These are phyloP conservation scores for Orychophragmus violaceus DNA, from an alignment of 345 rosid species.

Conservation along the genomic window DNA sequence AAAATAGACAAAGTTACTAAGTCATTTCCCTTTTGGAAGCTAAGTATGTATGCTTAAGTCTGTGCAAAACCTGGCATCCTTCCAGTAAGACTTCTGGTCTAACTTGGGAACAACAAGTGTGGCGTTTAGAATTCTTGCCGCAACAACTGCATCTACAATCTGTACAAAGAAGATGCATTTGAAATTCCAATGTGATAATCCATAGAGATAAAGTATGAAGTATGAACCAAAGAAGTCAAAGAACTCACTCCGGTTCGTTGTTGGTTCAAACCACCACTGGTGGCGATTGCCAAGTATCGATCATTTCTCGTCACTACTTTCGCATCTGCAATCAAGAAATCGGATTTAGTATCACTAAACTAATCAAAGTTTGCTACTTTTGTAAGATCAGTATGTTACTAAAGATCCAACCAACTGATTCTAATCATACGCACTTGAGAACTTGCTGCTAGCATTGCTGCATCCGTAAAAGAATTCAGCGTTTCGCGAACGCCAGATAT, in stretches of 20 bases:
- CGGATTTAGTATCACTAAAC: neutral
- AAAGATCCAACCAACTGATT: neutral
- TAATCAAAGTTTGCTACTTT: neutral
- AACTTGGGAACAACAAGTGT: conserved; percentile 96
- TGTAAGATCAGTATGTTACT: neutral
- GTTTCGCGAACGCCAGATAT: conserved; percentile 65
- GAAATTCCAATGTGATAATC: neutral
- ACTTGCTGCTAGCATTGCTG: conserved; percentile 61
- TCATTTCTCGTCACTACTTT: conserved; percentile 42
- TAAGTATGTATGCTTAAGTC: neutral
- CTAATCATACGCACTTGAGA: conserved; percentile 44
- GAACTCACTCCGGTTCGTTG: conserved; percentile 85
- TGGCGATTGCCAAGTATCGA: conserved; percentile 66
- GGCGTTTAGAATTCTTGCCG: conserved; percentile 89
- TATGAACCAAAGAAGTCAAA: neutral
- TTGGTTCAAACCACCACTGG: conserved; percentile 94
- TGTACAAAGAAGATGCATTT: conserved; percentile 28
- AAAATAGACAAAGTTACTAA: neutral
- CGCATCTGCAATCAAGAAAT: conserved; percentile 43
- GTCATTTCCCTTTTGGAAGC: neutral
- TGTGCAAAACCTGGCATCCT: conserved; percentile 68
- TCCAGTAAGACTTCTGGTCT: conserved; percentile 97
- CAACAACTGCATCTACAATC: conserved; percentile 98
- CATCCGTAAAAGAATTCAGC: conserved; percentile 59
- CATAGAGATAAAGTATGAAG: neutral